These are phyloP conservation scores for Parietaria judaica DNA, from an alignment of 306 rosid species.

Conservation along the genomic window DNA sequence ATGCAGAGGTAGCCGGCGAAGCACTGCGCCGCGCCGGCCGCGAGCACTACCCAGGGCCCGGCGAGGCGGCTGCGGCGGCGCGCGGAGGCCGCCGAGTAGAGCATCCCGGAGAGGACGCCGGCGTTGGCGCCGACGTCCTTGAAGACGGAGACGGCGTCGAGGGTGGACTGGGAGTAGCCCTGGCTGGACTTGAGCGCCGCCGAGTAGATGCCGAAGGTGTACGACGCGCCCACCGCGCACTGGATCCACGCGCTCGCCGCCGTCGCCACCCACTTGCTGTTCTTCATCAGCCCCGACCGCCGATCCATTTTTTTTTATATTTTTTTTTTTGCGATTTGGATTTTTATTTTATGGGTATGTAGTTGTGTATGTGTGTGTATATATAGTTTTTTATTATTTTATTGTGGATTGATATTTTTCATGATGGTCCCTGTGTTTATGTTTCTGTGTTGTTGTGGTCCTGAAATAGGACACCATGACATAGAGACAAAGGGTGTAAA, in stretches of 20 bases:
- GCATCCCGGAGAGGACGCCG: slow-evolving; percentile 73
- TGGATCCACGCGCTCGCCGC: slow-evolving; percentile 78
- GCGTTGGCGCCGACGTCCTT: slow-evolving; percentile 89
- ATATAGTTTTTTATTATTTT: too few relatives aligned
- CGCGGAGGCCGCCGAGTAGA: slow-evolving; percentile 59
- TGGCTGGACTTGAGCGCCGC: slow-evolving; percentile 62
- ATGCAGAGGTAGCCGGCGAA: slow-evolving; percentile 56
- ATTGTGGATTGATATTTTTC: too few relatives aligned
- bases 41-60: slow-evolving; percentile 75
- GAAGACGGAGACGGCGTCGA: slow-evolving; percentile 93
- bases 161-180: slow-evolving; percentile 75
- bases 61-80: not conserved
- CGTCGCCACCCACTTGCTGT: slow-evolving; percentile 54
- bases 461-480: too few relatives aligned
- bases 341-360: not conserved
- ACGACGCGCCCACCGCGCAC: slow-evolving; percentile 73
- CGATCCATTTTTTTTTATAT: not conserved
- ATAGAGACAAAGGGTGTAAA: too few relatives aligned
- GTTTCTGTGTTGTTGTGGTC: too few relatives aligned
- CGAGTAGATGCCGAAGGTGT: slow-evolving; percentile 90
- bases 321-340: not conserved
- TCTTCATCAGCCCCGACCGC: not conserved
- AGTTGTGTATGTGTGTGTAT: too few relatives aligned
- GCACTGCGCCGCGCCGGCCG: slow-evolving; percentile 52
- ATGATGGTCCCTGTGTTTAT: too few relatives aligned